Evolutionary conservation across 2,329 filamentous ascomycete species (phyloP).

Genomic region (Ophiocordyceps sinensis): DNA sequence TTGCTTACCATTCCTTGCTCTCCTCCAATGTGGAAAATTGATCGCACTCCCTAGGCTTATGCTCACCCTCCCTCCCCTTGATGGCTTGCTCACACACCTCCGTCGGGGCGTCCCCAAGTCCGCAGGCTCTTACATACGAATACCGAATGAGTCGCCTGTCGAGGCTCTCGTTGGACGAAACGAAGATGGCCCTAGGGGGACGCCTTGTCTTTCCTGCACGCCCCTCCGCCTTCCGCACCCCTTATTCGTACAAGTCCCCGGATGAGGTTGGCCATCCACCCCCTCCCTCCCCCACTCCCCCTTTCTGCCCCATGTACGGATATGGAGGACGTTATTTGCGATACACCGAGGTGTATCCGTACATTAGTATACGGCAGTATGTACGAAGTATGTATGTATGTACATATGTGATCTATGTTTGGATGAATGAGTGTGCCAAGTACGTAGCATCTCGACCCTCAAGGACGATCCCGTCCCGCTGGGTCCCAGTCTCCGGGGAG

Average conservation of each 20-base stretch:
- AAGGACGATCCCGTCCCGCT: slow-evolving; percentile 4
- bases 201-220: not conserved
- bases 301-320: slow-evolving; percentile 4
- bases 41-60: no score
- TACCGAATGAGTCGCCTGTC: slow-evolving; percentile 4
- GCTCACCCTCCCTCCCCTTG: not conserved
- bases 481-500: slow-evolving; percentile 2
- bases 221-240: not conserved
- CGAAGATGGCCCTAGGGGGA: slow-evolving; percentile 1
- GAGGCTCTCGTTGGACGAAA: slow-evolving; percentile 2
- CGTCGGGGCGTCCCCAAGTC: not conserved
- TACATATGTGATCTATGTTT: not conserved
- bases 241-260: no score
- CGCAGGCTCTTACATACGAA: slow-evolving; percentile 3
- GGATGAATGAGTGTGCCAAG: not conserved
- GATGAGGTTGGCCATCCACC: slow-evolving; percentile 7
- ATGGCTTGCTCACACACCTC: not conserved
- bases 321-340: not conserved
- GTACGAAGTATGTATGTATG: no score
- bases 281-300: no score
- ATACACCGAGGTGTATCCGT: not conserved
- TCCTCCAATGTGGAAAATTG: no score
- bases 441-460: slow-evolving; percentile 1
- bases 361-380: no score
- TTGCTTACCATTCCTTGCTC: no score